Evolutionary conservation across 345 rosid species (phyloP).

Genomic region (Angophora floribunda): DNA sequence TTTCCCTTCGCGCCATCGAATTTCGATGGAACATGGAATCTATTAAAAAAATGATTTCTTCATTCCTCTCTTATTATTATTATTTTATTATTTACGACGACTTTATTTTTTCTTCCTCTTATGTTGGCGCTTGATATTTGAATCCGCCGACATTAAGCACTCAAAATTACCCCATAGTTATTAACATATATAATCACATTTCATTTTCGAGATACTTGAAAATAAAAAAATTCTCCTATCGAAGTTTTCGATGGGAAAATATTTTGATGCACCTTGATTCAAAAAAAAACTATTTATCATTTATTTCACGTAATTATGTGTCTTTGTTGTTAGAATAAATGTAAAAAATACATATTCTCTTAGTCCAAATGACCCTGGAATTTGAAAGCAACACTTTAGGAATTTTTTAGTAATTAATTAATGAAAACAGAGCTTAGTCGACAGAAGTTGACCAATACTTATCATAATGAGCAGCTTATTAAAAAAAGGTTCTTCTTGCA

Average conservation of each 20-base stretch:
- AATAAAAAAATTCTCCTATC: no score
- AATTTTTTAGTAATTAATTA: background rate
- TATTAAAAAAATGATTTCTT: background rate
- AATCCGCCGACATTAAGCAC: background rate
- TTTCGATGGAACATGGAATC: background rate
- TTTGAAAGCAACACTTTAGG: accelerated
- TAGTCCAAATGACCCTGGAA: accelerated
- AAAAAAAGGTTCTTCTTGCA: background rate
- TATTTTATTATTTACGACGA: background rate
- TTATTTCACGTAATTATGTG: background rate
- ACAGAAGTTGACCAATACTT: background rate
- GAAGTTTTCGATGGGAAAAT: no score
- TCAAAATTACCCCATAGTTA: accelerated
- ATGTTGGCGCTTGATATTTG: background rate
- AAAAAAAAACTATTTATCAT: background rate
- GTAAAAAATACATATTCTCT: background rate
- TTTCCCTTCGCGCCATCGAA: background rate
- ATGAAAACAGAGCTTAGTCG: background rate
- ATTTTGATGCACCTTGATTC: no score
- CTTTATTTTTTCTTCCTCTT: background rate
- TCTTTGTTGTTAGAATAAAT: background rate
- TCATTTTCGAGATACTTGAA: background rate
- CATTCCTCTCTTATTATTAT: background rate
- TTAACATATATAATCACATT: background rate
- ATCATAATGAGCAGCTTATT: background rate